Conservation (phyloP, 2,329 filamentous ascomycete genomes). For the Penicillium sp. region DNA sequence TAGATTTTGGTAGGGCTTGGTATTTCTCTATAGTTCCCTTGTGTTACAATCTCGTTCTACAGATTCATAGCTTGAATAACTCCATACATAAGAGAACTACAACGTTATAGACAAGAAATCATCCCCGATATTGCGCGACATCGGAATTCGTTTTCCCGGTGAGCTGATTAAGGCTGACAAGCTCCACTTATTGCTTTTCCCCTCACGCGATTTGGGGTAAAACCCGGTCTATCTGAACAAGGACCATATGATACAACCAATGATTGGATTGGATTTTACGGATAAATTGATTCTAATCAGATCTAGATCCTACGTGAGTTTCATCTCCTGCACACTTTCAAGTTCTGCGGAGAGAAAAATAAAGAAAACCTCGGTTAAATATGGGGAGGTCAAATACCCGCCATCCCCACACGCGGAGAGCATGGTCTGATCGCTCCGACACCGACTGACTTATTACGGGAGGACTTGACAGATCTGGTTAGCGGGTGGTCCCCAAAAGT, state of each 20-base stretch:
- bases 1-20: not conserved
- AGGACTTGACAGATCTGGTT: conserved; percentile 16
- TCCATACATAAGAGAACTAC: not conserved
- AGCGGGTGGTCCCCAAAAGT: not conserved
- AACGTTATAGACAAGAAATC: not conserved
- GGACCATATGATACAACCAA: not conserved
- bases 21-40: not conserved
- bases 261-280: not conserved
- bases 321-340: not conserved
- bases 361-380: conserved; percentile 9
- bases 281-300: not conserved
- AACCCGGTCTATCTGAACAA: not conserved
- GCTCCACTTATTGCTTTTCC: conserved; percentile 19
- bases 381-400: not conserved
- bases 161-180: conserved; percentile 20
- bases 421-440: not conserved
- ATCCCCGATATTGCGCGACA: conserved; percentile 11
- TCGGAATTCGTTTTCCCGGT: conserved; percentile 19
- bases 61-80: not conserved
- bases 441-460: conserved; percentile 1
- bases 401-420: conserved; percentile 20
- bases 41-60: not conserved
- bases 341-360: not conserved
- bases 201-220: conserved; percentile 36
- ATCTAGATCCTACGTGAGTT: not conserved